phyloP scores from a whole-genome alignment of 1,284 basidiomycete genomes.

The Ceratobasidium sp. region DNA sequence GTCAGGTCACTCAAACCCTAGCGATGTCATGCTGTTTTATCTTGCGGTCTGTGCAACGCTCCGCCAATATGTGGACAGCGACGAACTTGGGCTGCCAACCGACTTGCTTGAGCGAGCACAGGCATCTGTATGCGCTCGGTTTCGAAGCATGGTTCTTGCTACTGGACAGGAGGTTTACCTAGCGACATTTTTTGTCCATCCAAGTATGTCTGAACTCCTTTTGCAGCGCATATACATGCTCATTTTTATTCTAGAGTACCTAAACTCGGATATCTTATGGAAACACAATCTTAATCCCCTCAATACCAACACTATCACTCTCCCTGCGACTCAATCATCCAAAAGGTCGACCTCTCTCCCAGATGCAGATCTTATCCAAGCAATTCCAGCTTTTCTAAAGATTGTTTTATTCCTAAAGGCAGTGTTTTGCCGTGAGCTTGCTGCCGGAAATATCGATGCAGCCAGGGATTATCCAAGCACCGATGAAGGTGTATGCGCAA shows the following conservation, averaged over 20 bases:
- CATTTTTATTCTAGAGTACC: background rate
- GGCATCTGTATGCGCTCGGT: constrained; percentile 16
- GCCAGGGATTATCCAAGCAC: background rate
- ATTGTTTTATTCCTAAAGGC: constrained; percentile 30
- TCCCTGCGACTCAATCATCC: background rate
- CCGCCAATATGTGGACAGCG: constrained; percentile 24
- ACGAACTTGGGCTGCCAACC: constrained; percentile 30
- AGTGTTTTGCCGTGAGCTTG: constrained; percentile 28
- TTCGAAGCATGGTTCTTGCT: constrained; percentile 39
- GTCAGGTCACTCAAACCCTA: constrained; percentile 35
- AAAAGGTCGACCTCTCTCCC: background rate
- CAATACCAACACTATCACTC: background rate
- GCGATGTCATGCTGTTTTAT: constrained; percentile 44
- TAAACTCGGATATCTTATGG: constrained; percentile 1
- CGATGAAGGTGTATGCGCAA: background rate
- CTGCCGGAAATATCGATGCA: constrained; percentile 11
- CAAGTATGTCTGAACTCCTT: constrained; percentile 15
- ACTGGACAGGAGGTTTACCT: constrained; percentile 39
- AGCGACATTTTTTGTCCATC: constrained; percentile 41
- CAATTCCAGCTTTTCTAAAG: constrained; percentile 23
- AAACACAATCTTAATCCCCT: constrained; percentile 15
- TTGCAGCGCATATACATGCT: background rate
- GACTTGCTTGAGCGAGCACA: constrained; percentile 3
- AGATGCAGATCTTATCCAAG: constrained; percentile 18
- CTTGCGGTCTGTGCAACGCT: constrained; percentile 34